Percentiles rank a stretch among this genome's conserved stretches.
These are phyloP conservation scores for Thraustotheca clavata DNA, from an alignment of 352 stramenopile genomes.

Conservation along the genomic window DNA sequence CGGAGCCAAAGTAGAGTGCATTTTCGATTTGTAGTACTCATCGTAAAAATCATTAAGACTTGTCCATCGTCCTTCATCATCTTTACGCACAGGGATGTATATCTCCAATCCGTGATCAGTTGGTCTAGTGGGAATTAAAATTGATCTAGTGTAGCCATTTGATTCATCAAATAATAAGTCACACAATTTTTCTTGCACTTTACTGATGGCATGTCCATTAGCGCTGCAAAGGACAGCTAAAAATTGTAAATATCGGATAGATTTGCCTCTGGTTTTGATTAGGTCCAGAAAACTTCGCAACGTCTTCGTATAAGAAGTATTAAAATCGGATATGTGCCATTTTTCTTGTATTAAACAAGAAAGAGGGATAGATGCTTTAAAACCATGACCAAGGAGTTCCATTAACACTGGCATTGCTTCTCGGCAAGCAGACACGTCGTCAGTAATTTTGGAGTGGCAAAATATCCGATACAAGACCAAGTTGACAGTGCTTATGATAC, in stretches of 20 bases:
- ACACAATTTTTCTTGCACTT: slow-evolving; percentile 67
- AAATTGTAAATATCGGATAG: slow-evolving; percentile 69
- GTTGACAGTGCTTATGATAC: slow-evolving; percentile 49
- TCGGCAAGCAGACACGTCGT: slow-evolving; percentile 42
- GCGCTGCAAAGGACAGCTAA: slow-evolving; percentile 58
- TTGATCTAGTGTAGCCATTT: slow-evolving; percentile 42
- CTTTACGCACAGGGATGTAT: slow-evolving; percentile 32
- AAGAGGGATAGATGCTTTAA: slow-evolving; percentile 54
- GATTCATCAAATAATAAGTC: slow-evolving; percentile 52
- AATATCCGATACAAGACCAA: slow-evolving; percentile 54
- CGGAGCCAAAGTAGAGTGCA: slow-evolving; percentile 38
- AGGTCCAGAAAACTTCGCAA: slow-evolving; percentile 62
- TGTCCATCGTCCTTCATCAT: slow-evolving; percentile 42
- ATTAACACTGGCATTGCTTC: slow-evolving; percentile 52
- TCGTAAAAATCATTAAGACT: slow-evolving; percentile 44
- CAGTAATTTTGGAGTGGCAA: slow-evolving; percentile 41
- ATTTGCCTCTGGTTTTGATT: slow-evolving; percentile 57
- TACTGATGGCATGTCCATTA: slow-evolving; percentile 43
- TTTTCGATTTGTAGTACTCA: slow-evolving; percentile 45
- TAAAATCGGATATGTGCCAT: slow-evolving; percentile 61
- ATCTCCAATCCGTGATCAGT: slow-evolving; percentile 44
- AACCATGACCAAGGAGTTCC: slow-evolving; percentile 61
- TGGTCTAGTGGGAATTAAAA: slow-evolving; percentile 44
- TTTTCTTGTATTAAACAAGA: slow-evolving; percentile 62
- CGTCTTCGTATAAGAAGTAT: slow-evolving; percentile 46